These are phyloP conservation scores for Daedalea quercina DNA, from an alignment of 768 basidiomycete species.

Conservation along the genomic window DNA sequence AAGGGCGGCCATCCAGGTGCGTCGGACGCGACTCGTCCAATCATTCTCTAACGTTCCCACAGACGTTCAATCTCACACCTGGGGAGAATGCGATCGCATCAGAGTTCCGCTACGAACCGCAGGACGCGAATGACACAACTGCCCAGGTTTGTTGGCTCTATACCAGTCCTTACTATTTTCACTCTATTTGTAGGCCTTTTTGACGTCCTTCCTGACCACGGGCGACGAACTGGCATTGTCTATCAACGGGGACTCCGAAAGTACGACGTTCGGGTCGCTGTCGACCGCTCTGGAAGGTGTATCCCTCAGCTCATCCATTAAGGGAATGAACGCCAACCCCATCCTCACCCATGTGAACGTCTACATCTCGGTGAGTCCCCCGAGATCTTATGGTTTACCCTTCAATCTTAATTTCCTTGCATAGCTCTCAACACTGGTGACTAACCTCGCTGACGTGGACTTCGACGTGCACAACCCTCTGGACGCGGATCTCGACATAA, in stretches of 20 bases:
- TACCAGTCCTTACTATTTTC: too few relatives aligned
- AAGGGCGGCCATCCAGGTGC: constrained; percentile 40
- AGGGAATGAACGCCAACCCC: constrained; percentile 46
- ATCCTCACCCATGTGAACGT: constrained; percentile 54
- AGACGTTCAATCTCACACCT: constrained; percentile 50
- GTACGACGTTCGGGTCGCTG: constrained; percentile 59
- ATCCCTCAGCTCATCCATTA: constrained; percentile 40
- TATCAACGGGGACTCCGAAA: constrained; percentile 51
- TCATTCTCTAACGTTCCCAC: too few relatives aligned
- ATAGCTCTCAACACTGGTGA: constrained; percentile 26
- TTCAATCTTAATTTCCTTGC: too few relatives aligned
- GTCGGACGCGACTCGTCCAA: too few relatives aligned
- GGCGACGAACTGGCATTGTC: constrained; percentile 39
- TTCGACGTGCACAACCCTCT: constrained; percentile 37
- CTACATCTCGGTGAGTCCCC: constrained; percentile 40
- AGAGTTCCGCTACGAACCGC: constrained; percentile 66
- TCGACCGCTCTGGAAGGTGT: constrained; percentile 48
- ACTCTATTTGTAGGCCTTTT: constrained; percentile 29
- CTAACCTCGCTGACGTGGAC: too few relatives aligned
- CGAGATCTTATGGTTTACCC: too few relatives aligned
- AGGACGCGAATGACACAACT: constrained; percentile 56
- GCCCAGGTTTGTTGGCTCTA: constrained; percentile 33
- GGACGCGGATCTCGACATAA: constrained; percentile 48
- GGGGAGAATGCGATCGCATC: constrained; percentile 45
- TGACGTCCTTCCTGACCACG: constrained; percentile 53